These are phyloP conservation scores for Pichia sp. DNA, from an alignment of 1,139 yeast species.

Conservation along the genomic window DNA sequence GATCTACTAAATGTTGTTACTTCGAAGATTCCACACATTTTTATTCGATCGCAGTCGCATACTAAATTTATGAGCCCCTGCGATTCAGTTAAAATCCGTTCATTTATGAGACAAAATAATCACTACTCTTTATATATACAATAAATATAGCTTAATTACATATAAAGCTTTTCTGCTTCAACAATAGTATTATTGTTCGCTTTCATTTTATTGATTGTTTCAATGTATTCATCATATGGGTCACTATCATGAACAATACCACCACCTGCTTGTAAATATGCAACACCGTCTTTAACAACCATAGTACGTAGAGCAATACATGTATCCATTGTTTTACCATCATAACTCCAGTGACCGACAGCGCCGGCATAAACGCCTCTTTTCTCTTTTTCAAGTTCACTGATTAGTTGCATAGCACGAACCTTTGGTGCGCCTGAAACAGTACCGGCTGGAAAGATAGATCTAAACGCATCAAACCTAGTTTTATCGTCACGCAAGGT, in stretches of 20 bases:
- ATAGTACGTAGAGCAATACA: conserved; percentile 95
- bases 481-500: conserved; percentile 75
- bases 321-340: conserved; percentile 88
- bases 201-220: conserved; percentile 94
- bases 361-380: conserved; percentile 99
- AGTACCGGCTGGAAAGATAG: conserved; percentile 98
- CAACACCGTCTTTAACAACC: conserved; percentile 86
- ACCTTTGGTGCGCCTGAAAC: conserved; percentile 98
- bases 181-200: conserved; percentile 85
- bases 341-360: conserved; percentile 98
- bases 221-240: conserved; percentile 89
- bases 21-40: too few relatives aligned
- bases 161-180: conserved; percentile 61
- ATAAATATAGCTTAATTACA: conserved; percentile 5
- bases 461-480: conserved; percentile 92
- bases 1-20: too few relatives aligned
- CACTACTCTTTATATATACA: background rate
- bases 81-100: too few relatives aligned
- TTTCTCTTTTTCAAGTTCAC: conserved; percentile 82
- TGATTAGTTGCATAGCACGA: conserved; percentile 89
- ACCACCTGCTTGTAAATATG: conserved; percentile 96
- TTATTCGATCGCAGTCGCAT: too few relatives aligned
- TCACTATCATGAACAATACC: conserved; percentile 95
- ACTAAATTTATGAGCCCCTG: too few relatives aligned
- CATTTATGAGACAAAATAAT: too few relatives aligned